Evolutionary conservation across 2,329 filamentous ascomycete species (phyloP), one percentile per base, ranked within the genome.

Genomic region (Conoideocrella luteorostrata): DNA sequence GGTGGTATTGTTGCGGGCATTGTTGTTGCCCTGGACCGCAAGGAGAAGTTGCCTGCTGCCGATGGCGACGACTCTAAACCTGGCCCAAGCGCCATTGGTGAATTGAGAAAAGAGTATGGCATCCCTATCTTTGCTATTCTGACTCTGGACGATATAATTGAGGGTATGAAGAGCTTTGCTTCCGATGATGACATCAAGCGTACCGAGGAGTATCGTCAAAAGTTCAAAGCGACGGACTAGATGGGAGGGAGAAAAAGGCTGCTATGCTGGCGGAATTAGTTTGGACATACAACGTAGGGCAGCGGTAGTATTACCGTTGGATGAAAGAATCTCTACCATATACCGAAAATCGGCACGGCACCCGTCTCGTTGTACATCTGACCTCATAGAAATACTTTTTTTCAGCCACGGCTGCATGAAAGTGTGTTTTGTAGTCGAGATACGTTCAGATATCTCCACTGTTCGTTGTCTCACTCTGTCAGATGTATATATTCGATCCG

Each of bases 1-100:
- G 93, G 91, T 3, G 93, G 91, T 2, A 79, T 77, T 40, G 80
- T 97, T 18, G 86, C 85, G 4, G 91, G 89, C 23, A 90, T 97
- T 45, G 78, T 96, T 17, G 86, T 98, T 24, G 86, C 90, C 4
- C 75, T 96, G 52, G 88, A 96, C 66, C 78, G 91, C 47, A 84
- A 84, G 74, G 88, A 94, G 75, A 90, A 86, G 69, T 77, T 88
- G 46, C 84, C 82, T 6, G 68, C 73, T 2, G 61, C 70, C n/a
- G 71, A 75, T 39, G 75, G 72, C 20, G 85, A 88, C 50, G 84
- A 88, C 55, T 77, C 75, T 36, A 78, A 78, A 65, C 77, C 78
- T 22, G 78, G 82, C 55, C 78, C 78, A 24, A 95, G 88, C 61
- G 88, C 90, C 13, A 88, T 96, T 64, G 88, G 87, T 17, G 84